Evolutionary conservation across 1,284 basidiomycete species (phyloP), one percentile per base, ranked within the genome.

Genomic region (Clitocybe nebularis): DNA sequence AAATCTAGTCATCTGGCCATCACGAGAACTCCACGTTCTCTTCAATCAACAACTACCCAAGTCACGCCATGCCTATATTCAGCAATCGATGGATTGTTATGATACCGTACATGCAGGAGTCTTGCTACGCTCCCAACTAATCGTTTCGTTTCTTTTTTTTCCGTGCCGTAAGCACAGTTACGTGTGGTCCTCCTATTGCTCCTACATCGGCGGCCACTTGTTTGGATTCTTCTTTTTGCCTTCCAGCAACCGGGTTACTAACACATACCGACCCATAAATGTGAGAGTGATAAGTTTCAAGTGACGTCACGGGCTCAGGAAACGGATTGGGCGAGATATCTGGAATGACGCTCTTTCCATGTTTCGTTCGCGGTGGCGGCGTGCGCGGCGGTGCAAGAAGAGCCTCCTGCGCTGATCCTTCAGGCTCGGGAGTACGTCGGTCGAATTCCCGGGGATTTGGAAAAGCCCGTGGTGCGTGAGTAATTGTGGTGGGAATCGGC

Each of bases 321-420:
- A 81, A 80, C 21, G 78, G 75, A 53, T 81, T 82, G 22, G 81
- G 80, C 29, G 81, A 81, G 28, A 75, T 57, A 29, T 81, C 79
- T 9, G 67, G 60, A 29, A 68, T 49, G 2, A 49, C 35, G 5
- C 56, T 52, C 43, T 55, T 51, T 13, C 64, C 55, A 26, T 53
- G 50, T 14, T 23, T 16, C 13, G 46, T 41, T 21, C 62, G 67
- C 26, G 59, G 69, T 41, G 73, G 73, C 11, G 79, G 79, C 22
- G 78, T 80, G 39, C 64, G 61, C 16, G 77, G 72, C 26, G 64
- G 61, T 29, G 57, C 63, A 21, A 67, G 59, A 14, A 58, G 46
- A 5, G 40, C 29, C 25, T 47, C 40, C 20, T 30, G 21, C 50
- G 51, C 37, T 23, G 51, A 50, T 29, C 43, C 41, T 36, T 58